Conservation (phyloP, 164 flowering plant species). For the Magnolia officinalis region DNA sequence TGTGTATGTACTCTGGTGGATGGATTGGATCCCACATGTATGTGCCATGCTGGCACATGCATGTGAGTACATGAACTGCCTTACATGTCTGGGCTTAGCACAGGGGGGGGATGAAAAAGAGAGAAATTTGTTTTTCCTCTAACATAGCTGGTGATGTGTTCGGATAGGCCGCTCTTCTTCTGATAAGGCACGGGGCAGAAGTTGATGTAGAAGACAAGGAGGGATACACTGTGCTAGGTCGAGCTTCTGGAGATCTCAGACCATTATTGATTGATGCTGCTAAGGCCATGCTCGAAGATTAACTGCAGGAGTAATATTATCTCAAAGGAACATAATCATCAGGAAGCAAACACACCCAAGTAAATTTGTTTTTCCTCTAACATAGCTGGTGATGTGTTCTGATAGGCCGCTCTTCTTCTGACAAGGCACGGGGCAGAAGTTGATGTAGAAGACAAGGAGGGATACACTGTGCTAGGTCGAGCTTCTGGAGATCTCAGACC, state of each 20-base stretch:
- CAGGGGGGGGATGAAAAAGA: not conserved
- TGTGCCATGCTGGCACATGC: too few species aligned
- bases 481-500: constrained; percentile 65
- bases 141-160: not conserved
- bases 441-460: constrained; percentile 86
- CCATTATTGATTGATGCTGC: constrained; percentile 79
- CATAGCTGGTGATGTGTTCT: constrained; percentile 6
- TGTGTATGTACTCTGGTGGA: too few species aligned
- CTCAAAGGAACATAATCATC: too few species aligned
- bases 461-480: constrained; percentile 86
- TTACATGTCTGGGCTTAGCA: not conserved
- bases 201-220: constrained; percentile 89
- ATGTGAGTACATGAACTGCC: not conserved
- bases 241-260: constrained; percentile 62
- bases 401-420: constrained; percentile 79
- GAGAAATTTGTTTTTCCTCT: not conserved
- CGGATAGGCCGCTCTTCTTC: constrained; percentile 74
- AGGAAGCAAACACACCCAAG: too few species aligned
- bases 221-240: constrained; percentile 89
- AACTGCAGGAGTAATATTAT: not conserved
- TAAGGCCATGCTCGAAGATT: constrained; percentile 80
- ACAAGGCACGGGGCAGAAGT: constrained; percentile 95
- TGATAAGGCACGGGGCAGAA: constrained; percentile 93
- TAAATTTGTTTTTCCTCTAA: not conserved
- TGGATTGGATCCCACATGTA: too few species aligned